Percentiles rank a stretch among this genome's conserved stretches.
Conservation (phyloP, 805 yeast genomes). For the Starmerella riodocensis region DNA sequence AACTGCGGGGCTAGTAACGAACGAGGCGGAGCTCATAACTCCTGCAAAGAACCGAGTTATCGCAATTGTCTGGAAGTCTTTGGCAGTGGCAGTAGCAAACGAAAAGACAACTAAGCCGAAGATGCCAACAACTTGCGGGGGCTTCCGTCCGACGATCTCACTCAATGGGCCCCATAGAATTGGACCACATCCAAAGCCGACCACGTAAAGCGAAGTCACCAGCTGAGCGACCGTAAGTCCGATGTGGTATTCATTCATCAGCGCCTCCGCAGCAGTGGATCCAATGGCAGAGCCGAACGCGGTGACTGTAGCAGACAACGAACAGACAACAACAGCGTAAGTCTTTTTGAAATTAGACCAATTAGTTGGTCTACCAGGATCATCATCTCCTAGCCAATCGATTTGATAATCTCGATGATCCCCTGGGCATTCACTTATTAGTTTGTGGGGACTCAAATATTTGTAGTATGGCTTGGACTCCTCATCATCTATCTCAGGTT, state of each 20-base stretch:
- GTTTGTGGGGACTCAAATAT: not conserved
- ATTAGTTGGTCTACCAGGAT: slow-evolving; percentile 42
- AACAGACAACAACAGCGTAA: slow-evolving; percentile 31
- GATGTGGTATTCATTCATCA: slow-evolving; percentile 43
- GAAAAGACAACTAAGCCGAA: slow-evolving; percentile 26
- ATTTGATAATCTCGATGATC: slow-evolving; percentile 12
- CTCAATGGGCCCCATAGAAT: slow-evolving; percentile 77
- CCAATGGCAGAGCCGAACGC: slow-evolving; percentile 48
- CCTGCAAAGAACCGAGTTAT: slow-evolving; percentile 72
- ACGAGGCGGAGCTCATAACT: slow-evolving; percentile 59
- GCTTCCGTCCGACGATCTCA: slow-evolving; percentile 58
- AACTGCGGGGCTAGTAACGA: slow-evolving; percentile 15
- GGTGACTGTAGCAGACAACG: slow-evolving; percentile 45
- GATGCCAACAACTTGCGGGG: slow-evolving; percentile 39
- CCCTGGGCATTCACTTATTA: slow-evolving; percentile 6
- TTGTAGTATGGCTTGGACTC: not conserved
- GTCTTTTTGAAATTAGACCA: slow-evolving; percentile 32
- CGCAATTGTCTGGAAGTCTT: slow-evolving; percentile 27
- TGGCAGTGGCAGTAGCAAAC: slow-evolving; percentile 18
- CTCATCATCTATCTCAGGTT: not conserved
- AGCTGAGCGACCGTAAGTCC: slow-evolving; percentile 55
- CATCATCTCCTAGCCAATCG: slow-evolving; percentile 26
- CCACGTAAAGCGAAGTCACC: slow-evolving; percentile 64
- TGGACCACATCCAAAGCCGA: slow-evolving; percentile 90
- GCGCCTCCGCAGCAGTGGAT: slow-evolving; percentile 38